A percentile compares a stretch with the other conserved stretches of the same genome.
phyloP scores from a whole-genome alignment of 345 rosid species.

The Diplotaxis tenuifolia region DNA sequence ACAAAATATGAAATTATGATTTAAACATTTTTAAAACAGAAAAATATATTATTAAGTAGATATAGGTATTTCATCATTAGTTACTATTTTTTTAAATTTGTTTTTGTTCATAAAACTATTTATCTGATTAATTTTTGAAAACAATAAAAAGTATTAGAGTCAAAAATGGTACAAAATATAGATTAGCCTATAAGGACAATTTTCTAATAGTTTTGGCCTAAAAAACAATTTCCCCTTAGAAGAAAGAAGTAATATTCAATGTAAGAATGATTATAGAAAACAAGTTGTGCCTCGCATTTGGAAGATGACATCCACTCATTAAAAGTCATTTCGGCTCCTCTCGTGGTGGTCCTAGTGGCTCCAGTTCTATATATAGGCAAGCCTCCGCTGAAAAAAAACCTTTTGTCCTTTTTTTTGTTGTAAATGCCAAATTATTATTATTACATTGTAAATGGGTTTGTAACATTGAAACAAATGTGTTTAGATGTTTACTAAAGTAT shows the following conservation, averaged over 20 bases:
- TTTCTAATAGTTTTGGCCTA: too few relatives aligned
- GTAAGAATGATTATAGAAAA: constrained; percentile 26
- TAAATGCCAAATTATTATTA: neutral
- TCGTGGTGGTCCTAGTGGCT: constrained; percentile 28
- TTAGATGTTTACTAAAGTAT: neutral
- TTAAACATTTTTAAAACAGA: too few relatives aligned
- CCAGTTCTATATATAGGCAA: constrained; percentile 1
- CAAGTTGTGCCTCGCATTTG: constrained; percentile 25
- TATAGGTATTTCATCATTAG: too few relatives aligned
- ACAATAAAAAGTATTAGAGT: too few relatives aligned
- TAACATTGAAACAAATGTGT: constrained; percentile 10
- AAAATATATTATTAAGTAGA: too few relatives aligned
- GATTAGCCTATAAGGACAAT: too few relatives aligned
- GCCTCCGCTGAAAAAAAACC: constrained; percentile 12
- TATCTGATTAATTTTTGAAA: too few relatives aligned
- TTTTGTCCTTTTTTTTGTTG: neutral
- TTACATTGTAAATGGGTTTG: constrained; percentile 1
- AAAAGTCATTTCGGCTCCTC: constrained; percentile 28
- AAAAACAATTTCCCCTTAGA: too few relatives aligned
- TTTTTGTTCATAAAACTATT: too few relatives aligned
- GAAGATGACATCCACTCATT: constrained; percentile 34
- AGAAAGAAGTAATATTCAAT: neutral
- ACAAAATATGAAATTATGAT: too few relatives aligned
- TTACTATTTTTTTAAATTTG: too few relatives aligned
- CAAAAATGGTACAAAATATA: too few relatives aligned